These are phyloP conservation scores for Colletotrichum noveboracense DNA, from an alignment of 2,329 filamentous ascomycete genomes.

Conservation along the genomic window DNA sequence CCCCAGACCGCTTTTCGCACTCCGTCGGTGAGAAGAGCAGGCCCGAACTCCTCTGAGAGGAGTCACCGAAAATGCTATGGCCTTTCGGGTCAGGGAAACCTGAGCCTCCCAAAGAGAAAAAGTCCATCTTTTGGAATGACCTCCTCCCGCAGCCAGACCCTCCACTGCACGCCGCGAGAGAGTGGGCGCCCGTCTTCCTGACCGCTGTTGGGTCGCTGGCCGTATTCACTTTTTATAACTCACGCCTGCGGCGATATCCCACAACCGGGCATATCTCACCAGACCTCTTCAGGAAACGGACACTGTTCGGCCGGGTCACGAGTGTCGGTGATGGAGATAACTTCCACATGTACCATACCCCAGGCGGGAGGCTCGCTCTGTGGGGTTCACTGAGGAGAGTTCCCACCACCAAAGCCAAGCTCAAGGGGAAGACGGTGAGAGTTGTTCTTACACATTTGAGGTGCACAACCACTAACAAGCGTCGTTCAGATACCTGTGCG, in stretches of 20 bases:
- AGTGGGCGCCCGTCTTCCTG: slow-evolving; percentile 50
- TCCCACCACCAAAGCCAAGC: slow-evolving; percentile 68
- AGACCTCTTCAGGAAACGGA: slow-evolving; percentile 74
- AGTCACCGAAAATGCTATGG: slow-evolving; percentile 34
- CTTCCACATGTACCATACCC: slow-evolving; percentile 93
- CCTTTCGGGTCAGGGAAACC: slow-evolving; percentile 25
- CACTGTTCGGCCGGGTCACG: slow-evolving; percentile 84
- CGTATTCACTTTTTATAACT: slow-evolving; percentile 68
- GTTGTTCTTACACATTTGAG: background rate
- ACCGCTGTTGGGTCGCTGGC: slow-evolving; percentile 59
- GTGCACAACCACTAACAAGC: background rate
- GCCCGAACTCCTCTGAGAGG: background rate
- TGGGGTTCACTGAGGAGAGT: slow-evolving; percentile 92
- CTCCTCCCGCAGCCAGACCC: slow-evolving; percentile 19
- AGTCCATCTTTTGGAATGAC: slow-evolving; percentile 17
- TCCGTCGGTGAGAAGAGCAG: background rate
- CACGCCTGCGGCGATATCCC: slow-evolving; percentile 84
- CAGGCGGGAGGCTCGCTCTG: slow-evolving; percentile 83
- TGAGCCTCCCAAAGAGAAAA: slow-evolving; percentile 29
- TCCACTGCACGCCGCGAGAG: slow-evolving; percentile 57
- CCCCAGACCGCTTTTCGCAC: background rate
- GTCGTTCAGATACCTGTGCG: slow-evolving; percentile 77
- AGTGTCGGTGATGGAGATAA: slow-evolving; percentile 97
- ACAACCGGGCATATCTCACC: slow-evolving; percentile 77
- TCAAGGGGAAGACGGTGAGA: slow-evolving; percentile 80